Conservation (phyloP, 176 grass and related monocot genomes). For the Aegilops umbellulata region DNA sequence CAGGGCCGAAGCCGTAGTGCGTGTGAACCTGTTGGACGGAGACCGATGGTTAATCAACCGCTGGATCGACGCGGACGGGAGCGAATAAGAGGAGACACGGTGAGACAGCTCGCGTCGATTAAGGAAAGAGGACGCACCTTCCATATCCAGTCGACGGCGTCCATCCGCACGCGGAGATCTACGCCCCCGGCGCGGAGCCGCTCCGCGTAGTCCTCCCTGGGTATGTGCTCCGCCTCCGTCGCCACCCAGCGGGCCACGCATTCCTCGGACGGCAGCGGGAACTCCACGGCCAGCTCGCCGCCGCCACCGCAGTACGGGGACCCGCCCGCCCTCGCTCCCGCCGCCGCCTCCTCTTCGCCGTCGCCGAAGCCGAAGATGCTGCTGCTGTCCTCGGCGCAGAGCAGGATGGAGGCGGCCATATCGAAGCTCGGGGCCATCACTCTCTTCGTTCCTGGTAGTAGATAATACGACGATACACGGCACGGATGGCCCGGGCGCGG, state of each 20-base stretch:
- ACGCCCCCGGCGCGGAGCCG: constrained; percentile 48
- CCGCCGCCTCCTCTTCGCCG: neutral
- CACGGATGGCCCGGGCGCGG: neutral
- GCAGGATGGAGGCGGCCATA: constrained; percentile 68
- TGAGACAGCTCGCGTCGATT: neutral
- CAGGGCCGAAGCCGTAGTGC: constrained; percentile 68
- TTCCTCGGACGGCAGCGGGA: constrained; percentile 74
- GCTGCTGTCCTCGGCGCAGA: constrained; percentile 94
- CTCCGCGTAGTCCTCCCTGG: constrained; percentile 66
- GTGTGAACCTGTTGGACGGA: constrained; percentile 59
- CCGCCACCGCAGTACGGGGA: constrained; percentile 15
- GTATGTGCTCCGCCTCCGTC: constrained; percentile 70
- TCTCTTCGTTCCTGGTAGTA: neutral
- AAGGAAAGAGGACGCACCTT: constrained; percentile 51
- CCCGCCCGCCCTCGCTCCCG: neutral
- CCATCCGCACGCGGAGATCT: constrained; percentile 57
- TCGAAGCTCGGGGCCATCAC: constrained; percentile 59
- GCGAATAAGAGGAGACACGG: neutral
- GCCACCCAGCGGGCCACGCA: constrained; percentile 51
- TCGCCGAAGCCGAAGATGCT: constrained; percentile 10
- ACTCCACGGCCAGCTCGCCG: constrained; percentile 31
- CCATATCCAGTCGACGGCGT: constrained; percentile 88
- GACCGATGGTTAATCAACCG: constrained; percentile 9
- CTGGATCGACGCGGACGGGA: neutral
- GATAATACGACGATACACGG: no score